These are phyloP conservation scores for Hansenula lynferdii DNA, from an alignment of 1,139 yeast genomes.

Conservation along the genomic window DNA sequence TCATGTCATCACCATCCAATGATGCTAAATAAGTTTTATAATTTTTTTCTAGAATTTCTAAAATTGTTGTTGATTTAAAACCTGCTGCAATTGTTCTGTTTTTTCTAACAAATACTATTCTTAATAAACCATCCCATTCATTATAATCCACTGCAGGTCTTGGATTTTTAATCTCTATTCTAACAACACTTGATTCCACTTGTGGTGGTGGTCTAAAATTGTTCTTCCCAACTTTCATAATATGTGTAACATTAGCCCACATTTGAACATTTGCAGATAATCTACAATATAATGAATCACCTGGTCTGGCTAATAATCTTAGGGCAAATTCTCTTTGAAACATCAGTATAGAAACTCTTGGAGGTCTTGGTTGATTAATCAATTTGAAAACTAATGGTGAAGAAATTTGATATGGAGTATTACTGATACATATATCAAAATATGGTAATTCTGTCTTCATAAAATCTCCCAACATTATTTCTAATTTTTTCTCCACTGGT, in stretches of 20 bases:
- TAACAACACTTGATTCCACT: conserved; percentile 94
- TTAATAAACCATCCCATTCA: conserved; percentile 95
- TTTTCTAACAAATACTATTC: conserved; percentile 89
- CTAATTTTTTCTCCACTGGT: conserved; percentile 85
- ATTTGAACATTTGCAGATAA: conserved; percentile 94
- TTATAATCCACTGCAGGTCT: conserved; percentile 88
- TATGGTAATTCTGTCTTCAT: conserved; percentile 95
- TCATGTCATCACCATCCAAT: conserved; percentile 31
- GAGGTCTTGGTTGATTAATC: conserved; percentile 88
- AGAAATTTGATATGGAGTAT: conserved; percentile 96
- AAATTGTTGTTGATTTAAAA: conserved; percentile 77
- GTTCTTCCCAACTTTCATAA: conserved; percentile 96
- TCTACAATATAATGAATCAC: conserved; percentile 88
- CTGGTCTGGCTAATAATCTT: conserved; percentile 91
- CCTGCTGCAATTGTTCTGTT: conserved; percentile 93
- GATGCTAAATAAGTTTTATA: conserved; percentile 76
- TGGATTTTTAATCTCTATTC: conserved; percentile 87
- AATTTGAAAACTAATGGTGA: conserved; percentile 94
- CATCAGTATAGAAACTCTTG: conserved; percentile 93
- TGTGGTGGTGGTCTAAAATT: conserved; percentile 99
- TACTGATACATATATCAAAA: conserved; percentile 93
- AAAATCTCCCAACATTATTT: conserved; percentile 89
- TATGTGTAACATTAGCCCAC: conserved; percentile 99
- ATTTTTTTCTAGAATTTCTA: conserved; percentile 82
- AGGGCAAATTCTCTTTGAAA: conserved; percentile 97